Conservation (phyloP, 2,329 filamentous ascomycete species). For the Stachybotrys echinatus region DNA sequence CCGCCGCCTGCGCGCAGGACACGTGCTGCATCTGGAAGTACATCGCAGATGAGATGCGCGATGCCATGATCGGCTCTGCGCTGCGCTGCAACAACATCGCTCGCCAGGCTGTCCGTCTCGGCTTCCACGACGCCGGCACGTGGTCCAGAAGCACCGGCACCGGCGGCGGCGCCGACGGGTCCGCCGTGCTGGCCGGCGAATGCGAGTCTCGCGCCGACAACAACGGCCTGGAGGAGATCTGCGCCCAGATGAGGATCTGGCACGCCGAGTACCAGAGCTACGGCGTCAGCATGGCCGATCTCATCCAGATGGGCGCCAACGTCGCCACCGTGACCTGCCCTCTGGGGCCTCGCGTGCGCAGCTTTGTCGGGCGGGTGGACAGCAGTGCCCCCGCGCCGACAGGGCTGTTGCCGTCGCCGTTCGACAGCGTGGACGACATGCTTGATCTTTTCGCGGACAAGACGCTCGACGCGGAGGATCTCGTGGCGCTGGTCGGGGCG, state of each 20-base stretch:
- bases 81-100: conserved; percentile 34
- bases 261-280: conserved; percentile 1
- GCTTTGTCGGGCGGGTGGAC: neutral
- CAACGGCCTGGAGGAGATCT: neutral
- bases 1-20: conserved; percentile 20
- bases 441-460: neutral
- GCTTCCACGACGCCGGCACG: conserved; percentile 38
- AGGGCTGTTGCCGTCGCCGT: neutral
- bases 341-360: neutral
- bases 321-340: conserved; percentile 1
- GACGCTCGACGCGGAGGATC: neutral
- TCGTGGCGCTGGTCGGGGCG: neutral
- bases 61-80: conserved; percentile 23
- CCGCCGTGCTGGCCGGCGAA: neutral
- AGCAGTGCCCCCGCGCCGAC: neutral
- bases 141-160: conserved; percentile 19
- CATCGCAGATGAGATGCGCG: conserved; percentile 28
- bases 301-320: conserved; percentile 3
- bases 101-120: conserved; percentile 33
- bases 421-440: neutral
- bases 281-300: conserved; percentile 2
- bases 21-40: conserved; percentile 36
- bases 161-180: neutral
- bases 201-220: neutral
- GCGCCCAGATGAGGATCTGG: neutral